Evolutionary conservation across 2,329 filamentous ascomycete species (phyloP).

Genomic region (Periconia sp.): DNA sequence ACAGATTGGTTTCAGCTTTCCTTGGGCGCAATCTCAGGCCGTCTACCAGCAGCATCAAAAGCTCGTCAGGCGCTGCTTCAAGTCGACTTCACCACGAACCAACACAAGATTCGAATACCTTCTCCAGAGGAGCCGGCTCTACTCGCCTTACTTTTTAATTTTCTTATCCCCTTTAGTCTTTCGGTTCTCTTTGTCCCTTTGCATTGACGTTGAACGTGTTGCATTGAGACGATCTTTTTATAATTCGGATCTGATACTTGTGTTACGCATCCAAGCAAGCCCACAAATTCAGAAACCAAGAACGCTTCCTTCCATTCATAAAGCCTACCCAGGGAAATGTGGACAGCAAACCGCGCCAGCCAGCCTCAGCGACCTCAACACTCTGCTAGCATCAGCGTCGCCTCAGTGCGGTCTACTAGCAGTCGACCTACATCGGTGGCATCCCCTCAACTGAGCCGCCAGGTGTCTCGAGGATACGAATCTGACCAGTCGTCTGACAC

Average conservation of each 20-base stretch:
- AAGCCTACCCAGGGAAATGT: conserved; percentile 28
- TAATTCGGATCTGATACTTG: conserved; percentile 1
- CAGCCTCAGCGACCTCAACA: conserved; percentile 25
- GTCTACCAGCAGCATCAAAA: conserved; percentile 20
- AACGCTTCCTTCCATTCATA: conserved; percentile 6
- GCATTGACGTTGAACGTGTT: conserved; percentile 5
- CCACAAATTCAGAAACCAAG: neutral
- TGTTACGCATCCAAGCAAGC: neutral
- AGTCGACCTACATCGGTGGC: conserved; percentile 26
- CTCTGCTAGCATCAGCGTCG: conserved; percentile 33
- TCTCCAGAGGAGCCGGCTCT: neutral
- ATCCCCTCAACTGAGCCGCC: conserved; percentile 25
- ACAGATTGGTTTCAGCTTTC: conserved; percentile 36
- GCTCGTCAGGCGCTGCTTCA: conserved; percentile 17
- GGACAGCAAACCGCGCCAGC: conserved; percentile 29
- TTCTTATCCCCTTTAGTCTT: neutral
- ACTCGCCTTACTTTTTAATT: conserved; percentile 1
- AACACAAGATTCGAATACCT: neutral
- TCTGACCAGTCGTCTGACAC: conserved; percentile 36
- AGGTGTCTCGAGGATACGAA: conserved; percentile 30
- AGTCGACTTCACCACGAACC: conserved; percentile 9
- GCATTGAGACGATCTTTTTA: conserved; percentile 3
- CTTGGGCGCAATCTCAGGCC: conserved; percentile 15
- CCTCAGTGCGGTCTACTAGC: conserved; percentile 27
- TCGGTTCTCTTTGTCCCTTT: neutral